Evolutionary conservation across 345 rosid genomes (phyloP).

Genomic region (Pseudoturritis turrita): DNA sequence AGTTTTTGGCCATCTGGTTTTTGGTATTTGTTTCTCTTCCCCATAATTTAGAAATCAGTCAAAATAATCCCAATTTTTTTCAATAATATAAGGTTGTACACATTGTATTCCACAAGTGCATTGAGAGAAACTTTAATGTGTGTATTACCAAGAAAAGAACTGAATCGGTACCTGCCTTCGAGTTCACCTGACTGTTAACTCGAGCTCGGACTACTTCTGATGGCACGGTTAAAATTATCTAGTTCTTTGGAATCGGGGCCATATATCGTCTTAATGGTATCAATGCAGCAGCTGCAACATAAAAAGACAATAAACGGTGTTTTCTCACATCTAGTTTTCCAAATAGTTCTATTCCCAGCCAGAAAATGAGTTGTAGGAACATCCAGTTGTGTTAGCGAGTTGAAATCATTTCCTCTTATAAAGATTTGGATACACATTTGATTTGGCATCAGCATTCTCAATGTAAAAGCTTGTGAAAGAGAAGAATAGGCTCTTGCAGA

Average conservation of each 20-base stretch:
- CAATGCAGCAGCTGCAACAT: conserved; percentile 52
- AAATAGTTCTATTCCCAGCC: neutral
- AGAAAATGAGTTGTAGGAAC: neutral
- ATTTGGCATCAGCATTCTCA: neutral
- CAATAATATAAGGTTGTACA: neutral
- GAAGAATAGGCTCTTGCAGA: neutral
- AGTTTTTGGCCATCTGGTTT: neutral
- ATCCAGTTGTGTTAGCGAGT: neutral
- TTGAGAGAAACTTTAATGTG: neutral
- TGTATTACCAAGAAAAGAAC: neutral
- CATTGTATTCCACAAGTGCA: neutral
- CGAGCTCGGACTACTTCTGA: conserved; percentile 32
- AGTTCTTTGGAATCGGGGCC: conserved; percentile 61
- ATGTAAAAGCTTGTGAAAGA: neutral
- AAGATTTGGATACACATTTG: neutral
- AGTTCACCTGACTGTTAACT: neutral
- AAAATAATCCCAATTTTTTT: neutral
- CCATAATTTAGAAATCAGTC: neutral
- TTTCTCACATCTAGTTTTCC: neutral
- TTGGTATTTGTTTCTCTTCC: neutral
- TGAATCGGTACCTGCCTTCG: neutral
- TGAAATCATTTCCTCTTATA: neutral
- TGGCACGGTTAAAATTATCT: conserved; percentile 45
- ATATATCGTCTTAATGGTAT: conserved; percentile 63
- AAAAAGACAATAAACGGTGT: neutral